phyloP scores from a whole-genome alignment of 2,329 filamentous ascomycete genomes.

The Cadophora sp. region DNA sequence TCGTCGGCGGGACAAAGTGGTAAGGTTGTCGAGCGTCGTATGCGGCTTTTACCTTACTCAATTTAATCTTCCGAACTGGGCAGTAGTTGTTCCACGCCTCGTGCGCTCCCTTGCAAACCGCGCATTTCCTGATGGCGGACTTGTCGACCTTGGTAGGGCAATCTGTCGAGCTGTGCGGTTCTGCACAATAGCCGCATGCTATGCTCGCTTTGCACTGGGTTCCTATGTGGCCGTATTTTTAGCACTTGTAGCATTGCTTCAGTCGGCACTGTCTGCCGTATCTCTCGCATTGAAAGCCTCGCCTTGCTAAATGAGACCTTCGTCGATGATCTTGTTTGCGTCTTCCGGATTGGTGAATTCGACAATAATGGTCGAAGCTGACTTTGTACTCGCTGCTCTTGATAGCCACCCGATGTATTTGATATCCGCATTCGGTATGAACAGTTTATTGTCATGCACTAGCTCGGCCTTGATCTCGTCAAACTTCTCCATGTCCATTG shows the following conservation, averaged over 20 bases:
- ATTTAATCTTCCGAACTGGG: too few species aligned
- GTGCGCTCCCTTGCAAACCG: too few species aligned
- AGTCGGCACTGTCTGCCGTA: conserved; percentile 28
- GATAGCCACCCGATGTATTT: conserved; percentile 26
- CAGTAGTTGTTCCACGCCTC: too few species aligned
- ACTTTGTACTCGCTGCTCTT: conserved; percentile 15
- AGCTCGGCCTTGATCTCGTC: too few species aligned
- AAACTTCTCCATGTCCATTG: too few species aligned
- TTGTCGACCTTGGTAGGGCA: not conserved
- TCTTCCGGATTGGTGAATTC: conserved; percentile 24
- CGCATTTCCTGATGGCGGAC: too few species aligned
- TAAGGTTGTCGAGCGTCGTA: too few species aligned
- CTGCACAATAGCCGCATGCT: conserved; percentile 31
- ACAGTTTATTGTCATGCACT: conserved; percentile 6
- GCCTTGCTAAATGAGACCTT: conserved; percentile 25
- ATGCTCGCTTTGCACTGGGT: conserved; percentile 28
- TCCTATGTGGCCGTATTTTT: conserved; percentile 33
- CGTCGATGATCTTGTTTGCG: conserved; percentile 26
- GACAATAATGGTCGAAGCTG: conserved; percentile 23
- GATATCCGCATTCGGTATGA: conserved; percentile 16
- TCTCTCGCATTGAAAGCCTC: conserved; percentile 26
- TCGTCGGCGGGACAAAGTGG: too few species aligned
- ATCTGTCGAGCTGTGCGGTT: conserved; percentile 25
- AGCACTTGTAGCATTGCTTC: conserved; percentile 31
- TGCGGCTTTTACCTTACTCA: too few species aligned